Evolutionary conservation across 768 basidiomycete genomes (phyloP).

Genomic region (Leccinum boreale): DNA sequence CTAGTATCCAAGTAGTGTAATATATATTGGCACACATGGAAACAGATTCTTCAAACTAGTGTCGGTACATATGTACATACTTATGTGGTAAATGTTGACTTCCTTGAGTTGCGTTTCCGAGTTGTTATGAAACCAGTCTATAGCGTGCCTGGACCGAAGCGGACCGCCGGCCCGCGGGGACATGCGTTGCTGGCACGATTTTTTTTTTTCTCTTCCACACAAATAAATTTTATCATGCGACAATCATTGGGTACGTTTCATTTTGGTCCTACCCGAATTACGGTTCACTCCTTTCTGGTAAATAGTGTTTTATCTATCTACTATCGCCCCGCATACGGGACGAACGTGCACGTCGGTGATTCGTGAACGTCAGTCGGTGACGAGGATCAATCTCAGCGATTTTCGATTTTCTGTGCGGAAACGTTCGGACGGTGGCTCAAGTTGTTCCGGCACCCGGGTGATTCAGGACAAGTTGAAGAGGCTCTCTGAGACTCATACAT

Average conservation of each 20-base stretch:
- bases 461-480: neutral
- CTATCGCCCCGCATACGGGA: neutral
- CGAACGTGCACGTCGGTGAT: slow-evolving; percentile 4
- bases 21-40: neutral
- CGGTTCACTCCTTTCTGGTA: neutral
- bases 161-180: neutral
- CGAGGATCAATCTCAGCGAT: neutral
- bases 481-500: neutral
- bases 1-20: neutral
- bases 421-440: neutral
- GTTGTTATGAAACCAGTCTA: no score
- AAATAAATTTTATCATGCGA: neutral
- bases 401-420: neutral
- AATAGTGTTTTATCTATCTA: neutral
- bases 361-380: neutral
- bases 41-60: no score
- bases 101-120: neutral
- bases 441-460: neutral
- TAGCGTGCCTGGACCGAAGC: neutral
- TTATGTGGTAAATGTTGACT: neutral
- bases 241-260: neutral
- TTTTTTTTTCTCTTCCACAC: neutral
- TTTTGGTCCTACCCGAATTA: neutral
- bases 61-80: no score
- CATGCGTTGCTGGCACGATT: neutral